phyloP scores from a whole-genome alignment of 257 asterid species.

The Penstemon davidsonii region DNA sequence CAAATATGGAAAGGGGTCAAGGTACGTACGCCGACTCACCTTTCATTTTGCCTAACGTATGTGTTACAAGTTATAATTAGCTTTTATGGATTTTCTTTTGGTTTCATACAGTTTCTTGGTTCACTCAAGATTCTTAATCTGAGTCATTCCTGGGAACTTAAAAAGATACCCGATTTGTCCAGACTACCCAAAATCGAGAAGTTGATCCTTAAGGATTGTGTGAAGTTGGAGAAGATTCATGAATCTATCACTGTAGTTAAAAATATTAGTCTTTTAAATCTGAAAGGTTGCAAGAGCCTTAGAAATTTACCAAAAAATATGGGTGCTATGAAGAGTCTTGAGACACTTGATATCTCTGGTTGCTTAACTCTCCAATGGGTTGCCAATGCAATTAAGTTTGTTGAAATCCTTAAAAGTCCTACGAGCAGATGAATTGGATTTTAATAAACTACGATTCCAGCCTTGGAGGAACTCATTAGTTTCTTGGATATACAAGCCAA shows the following conservation, averaged over 20 bases:
- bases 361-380: too few relatives aligned
- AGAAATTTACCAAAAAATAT: constrained; percentile 22
- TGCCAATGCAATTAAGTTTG: too few relatives aligned
- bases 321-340: constrained; percentile 18
- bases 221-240: constrained; percentile 25
- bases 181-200: constrained; percentile 18
- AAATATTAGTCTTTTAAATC: constrained; percentile 14
- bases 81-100: not conserved
- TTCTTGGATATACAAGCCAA: constrained; percentile 20
- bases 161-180: constrained; percentile 20
- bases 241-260: constrained; percentile 21
- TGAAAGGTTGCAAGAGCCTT: constrained; percentile 21
- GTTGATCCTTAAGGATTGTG: constrained; percentile 24
- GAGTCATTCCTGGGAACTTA: constrained; percentile 22
- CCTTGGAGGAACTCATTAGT: not conserved
- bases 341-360: not conserved
- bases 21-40: constrained; percentile 16
- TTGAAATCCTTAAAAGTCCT: too few relatives aligned
- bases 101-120: constrained; percentile 17
- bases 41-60: too few relatives aligned
- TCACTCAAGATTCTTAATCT: constrained; percentile 21
- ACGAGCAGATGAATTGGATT: constrained; percentile 10
- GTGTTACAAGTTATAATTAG: too few relatives aligned
- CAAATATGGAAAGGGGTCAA: constrained; percentile 26
- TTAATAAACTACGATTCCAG: not conserved